Conservation (phyloP, 805 yeast genomes). For the Zygosaccharomyces pseudorouxii region DNA sequence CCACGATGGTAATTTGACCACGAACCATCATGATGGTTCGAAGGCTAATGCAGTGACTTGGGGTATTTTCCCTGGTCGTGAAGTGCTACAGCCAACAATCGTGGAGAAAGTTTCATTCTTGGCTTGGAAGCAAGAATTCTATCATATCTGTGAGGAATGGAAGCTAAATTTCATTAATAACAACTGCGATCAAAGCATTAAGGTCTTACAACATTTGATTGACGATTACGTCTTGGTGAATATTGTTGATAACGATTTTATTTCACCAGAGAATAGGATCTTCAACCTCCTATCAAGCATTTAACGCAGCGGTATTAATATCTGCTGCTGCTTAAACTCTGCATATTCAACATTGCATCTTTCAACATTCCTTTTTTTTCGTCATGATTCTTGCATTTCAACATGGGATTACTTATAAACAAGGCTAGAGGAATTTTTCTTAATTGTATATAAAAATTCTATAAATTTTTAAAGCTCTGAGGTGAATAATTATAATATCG, state of each 20-base stretch:
- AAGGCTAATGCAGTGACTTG: conserved; percentile 94
- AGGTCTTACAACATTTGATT: conserved; percentile 31
- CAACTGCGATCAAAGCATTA: conserved; percentile 31
- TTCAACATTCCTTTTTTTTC: conserved; percentile 10
- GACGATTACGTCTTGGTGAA: conserved; percentile 71
- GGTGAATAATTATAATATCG: not conserved
- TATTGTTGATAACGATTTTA: conserved; percentile 83
- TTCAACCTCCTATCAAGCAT: conserved; percentile 43
- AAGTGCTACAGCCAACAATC: conserved; percentile 91
- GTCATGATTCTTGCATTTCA: conserved; percentile 23
- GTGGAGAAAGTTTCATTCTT: conserved; percentile 87
- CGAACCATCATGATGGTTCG: conserved; percentile 65
- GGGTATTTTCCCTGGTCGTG: conserved; percentile 97
- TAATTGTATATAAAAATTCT: conserved; percentile 3
- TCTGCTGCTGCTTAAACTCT: conserved; percentile 35
- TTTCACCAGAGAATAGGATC: conserved; percentile 50
- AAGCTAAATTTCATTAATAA: conserved; percentile 43
- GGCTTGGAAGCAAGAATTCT: conserved; percentile 97
- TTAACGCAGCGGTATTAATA: conserved; percentile 45
- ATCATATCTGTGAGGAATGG: conserved; percentile 81
- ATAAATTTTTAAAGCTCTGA: not conserved
- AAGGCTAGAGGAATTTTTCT: not conserved
- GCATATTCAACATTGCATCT: conserved; percentile 16
- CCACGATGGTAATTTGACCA: conserved; percentile 47
- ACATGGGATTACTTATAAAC: conserved; percentile 19